Conservation (phyloP, 495 filamentous ascomycete species). For the Elasticomyces elasticus region DNA sequence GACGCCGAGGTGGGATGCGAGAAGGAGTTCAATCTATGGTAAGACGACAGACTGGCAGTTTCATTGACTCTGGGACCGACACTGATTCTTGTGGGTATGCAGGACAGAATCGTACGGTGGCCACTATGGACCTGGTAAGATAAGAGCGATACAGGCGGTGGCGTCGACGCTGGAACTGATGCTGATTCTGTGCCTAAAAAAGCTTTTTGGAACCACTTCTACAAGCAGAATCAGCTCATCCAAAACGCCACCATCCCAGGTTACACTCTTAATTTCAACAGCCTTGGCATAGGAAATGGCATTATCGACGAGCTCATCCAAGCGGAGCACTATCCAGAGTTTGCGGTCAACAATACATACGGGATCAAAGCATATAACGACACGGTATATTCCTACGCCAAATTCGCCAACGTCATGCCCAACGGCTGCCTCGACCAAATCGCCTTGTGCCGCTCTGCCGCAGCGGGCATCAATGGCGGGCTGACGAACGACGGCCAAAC, state of each 20-base stretch:
- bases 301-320: constrained; percentile 69
- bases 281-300: constrained; percentile 49
- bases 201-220: constrained; percentile 49
- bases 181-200: too few species aligned
- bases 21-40: constrained; percentile 50
- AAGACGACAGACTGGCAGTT: neutral
- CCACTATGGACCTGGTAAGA: constrained; percentile 40
- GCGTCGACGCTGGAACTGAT: too few species aligned
- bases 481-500: neutral
- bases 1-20: constrained; percentile 25
- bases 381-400: constrained; percentile 37
- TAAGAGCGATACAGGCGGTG: too few species aligned
- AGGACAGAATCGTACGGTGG: constrained; percentile 38
- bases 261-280: constrained; percentile 45
- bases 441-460: constrained; percentile 26
- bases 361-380: constrained; percentile 54
- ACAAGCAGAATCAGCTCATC: constrained; percentile 48
- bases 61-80: neutral
- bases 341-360: constrained; percentile 69
- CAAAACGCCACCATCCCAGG: constrained; percentile 38
- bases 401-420: constrained; percentile 40
- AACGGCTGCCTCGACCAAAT: constrained; percentile 32
- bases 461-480: neutral
- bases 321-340: constrained; percentile 51
- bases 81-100: neutral